Evolutionary conservation across 768 basidiomycete genomes (phyloP).

Genomic region (Butyriboletus loyo): DNA sequence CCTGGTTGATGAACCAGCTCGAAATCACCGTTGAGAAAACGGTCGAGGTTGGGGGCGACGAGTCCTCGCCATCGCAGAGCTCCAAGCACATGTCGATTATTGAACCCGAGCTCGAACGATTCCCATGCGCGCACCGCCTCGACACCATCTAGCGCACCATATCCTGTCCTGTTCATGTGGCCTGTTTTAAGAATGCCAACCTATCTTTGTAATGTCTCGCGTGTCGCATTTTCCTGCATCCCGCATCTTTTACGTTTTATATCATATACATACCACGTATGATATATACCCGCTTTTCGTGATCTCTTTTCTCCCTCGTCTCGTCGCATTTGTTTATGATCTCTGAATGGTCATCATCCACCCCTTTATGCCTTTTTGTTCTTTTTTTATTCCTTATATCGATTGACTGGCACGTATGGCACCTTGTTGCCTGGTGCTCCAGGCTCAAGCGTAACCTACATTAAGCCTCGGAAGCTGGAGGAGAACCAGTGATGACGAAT

Average conservation of each 20-base stretch:
- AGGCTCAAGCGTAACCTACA: not conserved
- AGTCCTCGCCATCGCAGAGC: not conserved
- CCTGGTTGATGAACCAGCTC: slow-evolving; percentile 10
- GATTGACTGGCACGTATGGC: not conserved
- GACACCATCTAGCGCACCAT: not conserved
- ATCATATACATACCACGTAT: not conserved
- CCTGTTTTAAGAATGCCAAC: not conserved
- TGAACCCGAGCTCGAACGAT: slow-evolving; percentile 8
- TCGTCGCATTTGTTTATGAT: not conserved
- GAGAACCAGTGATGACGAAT: not conserved
- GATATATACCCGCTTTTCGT: not conserved
- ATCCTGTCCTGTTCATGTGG: not conserved
- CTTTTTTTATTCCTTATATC: not conserved
- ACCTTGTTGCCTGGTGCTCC: not conserved
- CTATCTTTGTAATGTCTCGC: not conserved
- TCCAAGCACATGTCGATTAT: slow-evolving; percentile 5
- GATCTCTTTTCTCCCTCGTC: not conserved
- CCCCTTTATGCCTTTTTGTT: not conserved
- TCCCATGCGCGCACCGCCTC: not conserved
- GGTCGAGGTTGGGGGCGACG: slow-evolving; percentile 24
- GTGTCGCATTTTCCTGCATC: not conserved
- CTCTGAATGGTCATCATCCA: not conserved
- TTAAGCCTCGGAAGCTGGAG: not conserved
- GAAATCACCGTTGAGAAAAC: slow-evolving; percentile 32
- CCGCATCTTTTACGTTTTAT: not conserved